These are phyloP conservation scores for Aspergillus unguis DNA, from an alignment of 2,329 filamentous ascomycete genomes.

Conservation along the genomic window DNA sequence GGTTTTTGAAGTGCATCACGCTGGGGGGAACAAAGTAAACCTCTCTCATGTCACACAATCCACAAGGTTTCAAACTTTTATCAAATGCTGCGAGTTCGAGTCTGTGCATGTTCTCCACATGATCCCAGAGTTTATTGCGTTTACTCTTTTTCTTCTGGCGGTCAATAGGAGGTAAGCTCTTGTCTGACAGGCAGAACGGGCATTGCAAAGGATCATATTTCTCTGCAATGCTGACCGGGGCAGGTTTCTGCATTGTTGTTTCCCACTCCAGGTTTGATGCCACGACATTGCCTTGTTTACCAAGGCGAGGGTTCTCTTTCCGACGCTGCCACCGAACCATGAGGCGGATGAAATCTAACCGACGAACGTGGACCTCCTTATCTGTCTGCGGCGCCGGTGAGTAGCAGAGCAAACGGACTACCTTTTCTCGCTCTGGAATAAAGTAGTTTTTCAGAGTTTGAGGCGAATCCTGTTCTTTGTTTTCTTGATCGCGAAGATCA, in stretches of 20 bases:
- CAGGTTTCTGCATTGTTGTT: neutral
- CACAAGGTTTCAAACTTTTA: too few relatives aligned
- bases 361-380: constrained; percentile 6
- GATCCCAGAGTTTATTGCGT: too few relatives aligned
- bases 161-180: neutral
- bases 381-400: neutral
- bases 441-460: constrained; percentile 8
- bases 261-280: neutral
- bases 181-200: neutral
- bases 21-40: too few relatives aligned
- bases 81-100: too few relatives aligned
- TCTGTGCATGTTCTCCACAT: too few relatives aligned
- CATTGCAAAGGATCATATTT: neutral
- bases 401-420: constrained; percentile 13
- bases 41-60: too few relatives aligned
- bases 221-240: neutral
- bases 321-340: constrained; percentile 12
- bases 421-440: constrained; percentile 12
- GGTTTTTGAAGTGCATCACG: too few relatives aligned
- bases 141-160: too few relatives aligned
- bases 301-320: constrained; percentile 10
- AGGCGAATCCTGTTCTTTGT: neutral
- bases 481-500: neutral
- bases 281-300: constrained; percentile 1
- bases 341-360: constrained; percentile 9